phyloP scores from a whole-genome alignment of 495 filamentous ascomycete genomes.

The Pyrenula massariospora region DNA sequence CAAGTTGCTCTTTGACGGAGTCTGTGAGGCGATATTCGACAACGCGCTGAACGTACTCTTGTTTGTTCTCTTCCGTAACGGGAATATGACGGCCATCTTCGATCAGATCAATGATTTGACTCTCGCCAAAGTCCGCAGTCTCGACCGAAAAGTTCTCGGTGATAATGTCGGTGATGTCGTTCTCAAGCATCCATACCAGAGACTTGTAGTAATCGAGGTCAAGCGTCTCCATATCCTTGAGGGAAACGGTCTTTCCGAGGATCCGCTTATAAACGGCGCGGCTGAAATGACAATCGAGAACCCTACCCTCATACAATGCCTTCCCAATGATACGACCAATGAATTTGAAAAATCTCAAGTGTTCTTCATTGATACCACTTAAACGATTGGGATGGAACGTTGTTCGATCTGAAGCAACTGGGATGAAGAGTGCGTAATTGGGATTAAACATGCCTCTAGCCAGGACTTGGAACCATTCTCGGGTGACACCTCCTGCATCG shows the following conservation, averaged over 20 bases:
- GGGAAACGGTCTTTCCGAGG: slow-evolving; percentile 82
- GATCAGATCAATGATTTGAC: slow-evolving; percentile 74
- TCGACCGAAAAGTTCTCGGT: slow-evolving; percentile 95
- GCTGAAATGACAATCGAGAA: slow-evolving; percentile 98
- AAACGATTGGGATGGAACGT: slow-evolving; percentile 97
- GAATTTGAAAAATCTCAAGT: slow-evolving; percentile 98
- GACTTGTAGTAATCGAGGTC: slow-evolving; percentile 99
- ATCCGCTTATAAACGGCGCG: slow-evolving; percentile 97
- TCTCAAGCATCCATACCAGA: slow-evolving; percentile 96
- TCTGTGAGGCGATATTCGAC: slow-evolving; percentile 88
- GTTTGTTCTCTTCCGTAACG: slow-evolving; percentile 97
- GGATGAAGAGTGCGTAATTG: slow-evolving; percentile 91
- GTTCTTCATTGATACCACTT: slow-evolving; percentile 88
- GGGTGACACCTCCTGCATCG: slow-evolving; percentile 92
- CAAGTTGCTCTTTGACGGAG: slow-evolving; percentile 87
- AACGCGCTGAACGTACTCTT: slow-evolving; percentile 86
- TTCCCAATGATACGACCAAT: slow-evolving; percentile 98
- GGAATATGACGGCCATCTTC: slow-evolving; percentile 80
- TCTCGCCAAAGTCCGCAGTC: slow-evolving; percentile 84
- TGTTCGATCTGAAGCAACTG: slow-evolving; percentile 93
- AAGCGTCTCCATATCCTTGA: slow-evolving; percentile 99
- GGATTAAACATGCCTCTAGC: slow-evolving; percentile 98
- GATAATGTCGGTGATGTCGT: slow-evolving; percentile 97
- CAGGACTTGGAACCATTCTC: slow-evolving; percentile 99
- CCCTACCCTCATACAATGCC: slow-evolving; percentile 89